Percentiles rank a stretch among this genome's conserved stretches.
Evolutionary conservation across 352 stramenopile species (phyloP).

Genomic region (Globisporangium nunn): DNA sequence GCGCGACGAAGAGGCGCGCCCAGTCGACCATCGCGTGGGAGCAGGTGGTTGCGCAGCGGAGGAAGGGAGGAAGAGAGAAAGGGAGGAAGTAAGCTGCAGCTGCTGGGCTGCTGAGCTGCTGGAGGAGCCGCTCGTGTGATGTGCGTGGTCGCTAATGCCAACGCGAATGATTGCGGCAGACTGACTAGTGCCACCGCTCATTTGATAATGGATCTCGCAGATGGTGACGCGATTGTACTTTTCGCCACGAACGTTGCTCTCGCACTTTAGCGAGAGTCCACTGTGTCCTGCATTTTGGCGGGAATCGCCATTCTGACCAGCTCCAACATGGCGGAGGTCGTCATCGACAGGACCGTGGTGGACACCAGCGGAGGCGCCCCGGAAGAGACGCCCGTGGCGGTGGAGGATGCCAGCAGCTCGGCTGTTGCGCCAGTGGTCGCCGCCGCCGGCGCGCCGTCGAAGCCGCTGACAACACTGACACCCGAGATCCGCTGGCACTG

Average conservation of each 20-base stretch:
- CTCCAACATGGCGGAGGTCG: not conserved
- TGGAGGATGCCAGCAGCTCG: not conserved
- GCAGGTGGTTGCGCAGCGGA: not conserved
- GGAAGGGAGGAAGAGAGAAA: not conserved
- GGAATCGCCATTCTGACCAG: not conserved
- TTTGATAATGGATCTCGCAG: too few species aligned
- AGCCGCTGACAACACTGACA: slow-evolving; percentile 51
- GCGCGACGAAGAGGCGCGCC: slow-evolving; percentile 64
- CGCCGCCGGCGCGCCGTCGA: not conserved
- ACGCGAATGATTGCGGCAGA: too few species aligned
- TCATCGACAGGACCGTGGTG: not conserved
- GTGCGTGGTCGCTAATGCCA: too few species aligned
- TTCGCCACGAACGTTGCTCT: too few species aligned
- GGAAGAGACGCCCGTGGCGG: too few species aligned
- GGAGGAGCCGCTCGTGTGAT: too few species aligned
- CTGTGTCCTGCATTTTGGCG: not conserved
- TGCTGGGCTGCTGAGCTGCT: too few species aligned
- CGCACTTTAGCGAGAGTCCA: too few species aligned
- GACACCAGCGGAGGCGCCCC: too few species aligned
- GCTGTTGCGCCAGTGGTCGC: not conserved
- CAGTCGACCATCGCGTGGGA: slow-evolving; percentile 45
- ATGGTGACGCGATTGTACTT: too few species aligned
- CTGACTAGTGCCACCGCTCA: too few species aligned
- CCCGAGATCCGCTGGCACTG: slow-evolving; percentile 85
- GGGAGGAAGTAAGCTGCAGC: not conserved